Base-by-base conservation (phyloP, 805 yeast genomes). In the Tetrapisispora fleetii region DNA sequence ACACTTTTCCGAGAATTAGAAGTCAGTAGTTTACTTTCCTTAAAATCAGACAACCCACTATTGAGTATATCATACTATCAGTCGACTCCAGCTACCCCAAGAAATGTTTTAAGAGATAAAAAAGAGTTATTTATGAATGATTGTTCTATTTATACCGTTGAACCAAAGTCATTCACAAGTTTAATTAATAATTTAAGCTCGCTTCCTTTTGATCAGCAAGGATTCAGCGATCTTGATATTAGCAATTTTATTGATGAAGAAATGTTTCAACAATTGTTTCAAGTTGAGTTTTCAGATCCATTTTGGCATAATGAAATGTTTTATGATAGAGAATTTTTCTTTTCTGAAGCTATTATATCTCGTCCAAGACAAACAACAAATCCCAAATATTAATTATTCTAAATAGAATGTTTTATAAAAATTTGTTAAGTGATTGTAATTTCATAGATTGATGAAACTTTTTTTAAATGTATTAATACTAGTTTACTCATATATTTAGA, bases 301-400 rank as follows among this genome's bases (percentile, higher is more conserved):
- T 52, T 48, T 24, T 47, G 51, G 43, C 46, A 43, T 7, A 30
- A 45, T 33, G 42, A 41, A 6, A 33, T 52, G 21, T 51, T 48
- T 40, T 52, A 44, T 42, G 55, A 52, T 47, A 50, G 55, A 43
- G 55, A 52, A 43, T 47, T 49, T 17, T 35, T 32, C 22, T 48
- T 52, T 19, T 41, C 55, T 4, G 47, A 46, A 19, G 47, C 48
- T 21, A 27, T 46, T 9, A 46, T 40, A 14, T 47, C 40, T 21
- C 43, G 35, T 38, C 9, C 33, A 27, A 27, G 17, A 24, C 28
- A 37, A 14, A 16, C 37, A 43, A 28, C 2, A 10, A 27, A 35
- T 21, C 14, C 33, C 3, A 17, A 24, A 3, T 9, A 24, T 40
- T 27, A 22, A 38, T 7, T 7, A 8, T 3, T 38, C 10, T 38